These are phyloP conservation scores for Porphyrellus sp. DNA, from an alignment of 1,284 basidiomycete species.

Conservation along the genomic window DNA sequence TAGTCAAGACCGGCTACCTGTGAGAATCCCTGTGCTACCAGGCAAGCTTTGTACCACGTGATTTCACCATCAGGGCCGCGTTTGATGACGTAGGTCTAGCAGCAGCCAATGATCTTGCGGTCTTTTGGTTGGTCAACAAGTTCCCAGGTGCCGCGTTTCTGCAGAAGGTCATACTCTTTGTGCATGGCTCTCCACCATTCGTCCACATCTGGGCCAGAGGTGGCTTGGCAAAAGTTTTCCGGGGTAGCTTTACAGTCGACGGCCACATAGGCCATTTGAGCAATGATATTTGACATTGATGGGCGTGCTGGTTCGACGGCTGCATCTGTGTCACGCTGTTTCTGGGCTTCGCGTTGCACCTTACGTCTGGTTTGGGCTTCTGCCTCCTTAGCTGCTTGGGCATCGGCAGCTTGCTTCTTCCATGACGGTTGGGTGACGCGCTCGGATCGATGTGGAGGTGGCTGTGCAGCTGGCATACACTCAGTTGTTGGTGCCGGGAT, in stretches of 20 bases:
- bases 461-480: no score
- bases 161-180: slow-evolving; percentile 26
- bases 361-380: neutral
- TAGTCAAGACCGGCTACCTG: neutral
- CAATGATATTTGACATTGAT: neutral
- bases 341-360: neutral
- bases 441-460: neutral
- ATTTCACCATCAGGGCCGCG: slow-evolving; percentile 32
- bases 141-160: slow-evolving; percentile 27
- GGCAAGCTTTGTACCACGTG: neutral
- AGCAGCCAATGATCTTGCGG: slow-evolving; percentile 26
- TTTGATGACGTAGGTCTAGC: slow-evolving; percentile 41
- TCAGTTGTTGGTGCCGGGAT: no score
- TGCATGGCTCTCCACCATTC: slow-evolving; percentile 34
- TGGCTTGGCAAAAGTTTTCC: neutral
- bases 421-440: neutral
- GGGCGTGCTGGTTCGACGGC: neutral
- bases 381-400: neutral
- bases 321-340: neutral
- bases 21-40: slow-evolving; percentile 31
- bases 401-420: neutral
- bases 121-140: slow-evolving; percentile 23
- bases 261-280: neutral
- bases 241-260: neutral
- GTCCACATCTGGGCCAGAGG: neutral